Base-by-base conservation (phyloP, 805 yeast species). In the Kodamaea jinghongensis region DNA sequence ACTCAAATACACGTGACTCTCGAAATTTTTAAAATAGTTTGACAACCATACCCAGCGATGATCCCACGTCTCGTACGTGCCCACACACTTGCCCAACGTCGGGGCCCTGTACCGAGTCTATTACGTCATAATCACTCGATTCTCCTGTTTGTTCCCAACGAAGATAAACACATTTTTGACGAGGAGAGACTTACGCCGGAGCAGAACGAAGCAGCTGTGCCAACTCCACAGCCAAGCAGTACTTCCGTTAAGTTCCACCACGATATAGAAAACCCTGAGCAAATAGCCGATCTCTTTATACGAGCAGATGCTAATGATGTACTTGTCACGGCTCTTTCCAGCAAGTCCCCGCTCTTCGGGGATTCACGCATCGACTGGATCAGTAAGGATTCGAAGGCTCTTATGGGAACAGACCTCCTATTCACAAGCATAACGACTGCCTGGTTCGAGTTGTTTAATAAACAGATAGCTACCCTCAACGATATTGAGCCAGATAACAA, bases 161-260 rank as follows among this genome's bases (percentile, higher is more conserved):
- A 61, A 20, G 48, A 55, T 6, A 48, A 43, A 30, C 52, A 56
- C 38, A 39, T 48, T 20, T 60, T 60, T 38, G 65, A 63, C 12
- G 43, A 53, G 16, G 66, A 61, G 36, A 52, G 50, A 30, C 44
- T 58, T 17, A 49, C 61, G 4, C 47, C 54, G 6, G 60, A 56
- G 37, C 59, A 65, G 27, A 55, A 60, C 35, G 48, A 41, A n/a
- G 61, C 60, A 2, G 65, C 67, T 3, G 60, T 68, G 4, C 73
- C 72, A 1, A 35, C 50, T 23, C 54, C 46, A 42, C 67, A 68
- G 11, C 36, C 31, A 2, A 36, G 46, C 15, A 44, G 42, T 3
- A 23, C 38, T 12, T 27, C 45, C 4, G 33, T 40, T 6, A 56
- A 50, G 42, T 43, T 47, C 28, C 52, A 58, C 33, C 54, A 45